Base-by-base conservation (phyloP, 78 protist species). In the Guillardia theta region DNA sequence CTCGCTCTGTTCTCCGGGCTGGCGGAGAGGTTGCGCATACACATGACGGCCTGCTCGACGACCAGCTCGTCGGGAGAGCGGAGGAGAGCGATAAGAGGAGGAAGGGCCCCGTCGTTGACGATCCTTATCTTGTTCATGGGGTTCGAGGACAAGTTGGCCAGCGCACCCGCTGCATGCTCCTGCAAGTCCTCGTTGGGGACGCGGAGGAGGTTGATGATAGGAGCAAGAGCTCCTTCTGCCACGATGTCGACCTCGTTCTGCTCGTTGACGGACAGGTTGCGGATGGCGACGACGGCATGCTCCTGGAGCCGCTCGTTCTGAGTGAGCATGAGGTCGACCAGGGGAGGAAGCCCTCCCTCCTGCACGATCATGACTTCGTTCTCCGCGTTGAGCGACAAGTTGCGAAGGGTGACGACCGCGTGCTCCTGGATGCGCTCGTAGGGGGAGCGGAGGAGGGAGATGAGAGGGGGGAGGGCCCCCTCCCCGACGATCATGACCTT, bases 191-290 rank as follows among this genome's bases (percentile, higher is more conserved):
- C 47, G 44, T 15, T 45, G 46, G 76, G 62, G 48, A 30, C 41
- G 45, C 76, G n/a, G 46, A 88, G 93, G 46, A 88, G 64, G 76
- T 30, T 45, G 76, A 88, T 45, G 76, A 88, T 21, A 24, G 93
- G 93, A 8, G 48, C 53, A 39, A 88, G 93, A 22, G 47, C 93
- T n/a, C 93, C 93, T 36, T 37, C 90, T 1, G 45, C 50, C 24
- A 43, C 90, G 90, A 78, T 78, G 45, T 78, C 48, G 53, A 78
- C 90, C 22, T 88, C 43, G 64, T 88, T 88, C 44, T 48, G 47
- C 41, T 88, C 93, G 43, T 88, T 88, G 76, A 88, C 93, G 41
- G 43, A 22, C 70, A 88, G 64, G 93, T 88, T 88, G 54, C 93
- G 54, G 45, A 88, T 39, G 36, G 83, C 83, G 41, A 70, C 83